A percentile compares a stretch with the other conserved stretches of the same genome.
phyloP scores from a whole-genome alignment of 2,329 filamentous ascomycete species.

The Calycina herbarum region DNA sequence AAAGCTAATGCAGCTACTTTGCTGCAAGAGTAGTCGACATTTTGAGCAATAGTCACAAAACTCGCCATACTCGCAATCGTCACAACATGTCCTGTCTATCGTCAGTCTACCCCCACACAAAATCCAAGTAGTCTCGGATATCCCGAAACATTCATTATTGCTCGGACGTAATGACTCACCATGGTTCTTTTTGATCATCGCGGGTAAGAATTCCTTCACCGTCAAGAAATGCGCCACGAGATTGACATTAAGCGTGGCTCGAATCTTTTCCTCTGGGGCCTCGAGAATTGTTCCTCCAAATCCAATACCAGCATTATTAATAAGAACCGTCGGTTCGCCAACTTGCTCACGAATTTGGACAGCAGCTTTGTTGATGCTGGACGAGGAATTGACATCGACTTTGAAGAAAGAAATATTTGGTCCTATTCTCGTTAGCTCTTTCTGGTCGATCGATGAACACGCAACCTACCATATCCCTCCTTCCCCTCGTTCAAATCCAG shows the following conservation, averaged over 20 bases:
- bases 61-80: constrained; percentile 66
- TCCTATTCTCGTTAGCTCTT: constrained; percentile 4
- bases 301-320: constrained; percentile 70
- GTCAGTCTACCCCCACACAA: neutral
- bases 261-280: constrained; percentile 56
- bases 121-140: neutral
- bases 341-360: constrained; percentile 53
- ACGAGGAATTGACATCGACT: constrained; percentile 65
- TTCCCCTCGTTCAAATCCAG: constrained; percentile 69
- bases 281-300: constrained; percentile 62
- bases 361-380: constrained; percentile 53
- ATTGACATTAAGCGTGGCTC: constrained; percentile 72
- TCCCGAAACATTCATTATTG: no score
- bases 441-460: neutral
- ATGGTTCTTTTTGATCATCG: constrained; percentile 63
- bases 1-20: constrained; percentile 68
- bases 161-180: neutral
- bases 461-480: constrained; percentile 52
- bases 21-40: constrained; percentile 67
- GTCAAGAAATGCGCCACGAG: constrained; percentile 66
- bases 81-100: constrained; percentile 60
- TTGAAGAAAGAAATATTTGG: constrained; percentile 64
- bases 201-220: constrained; percentile 66
- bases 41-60: constrained; percentile 53
- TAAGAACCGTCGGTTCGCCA: constrained; percentile 67